Conservation (phyloP, 176 grass and related monocot genomes). For the Hordeum vulgare region DNA sequence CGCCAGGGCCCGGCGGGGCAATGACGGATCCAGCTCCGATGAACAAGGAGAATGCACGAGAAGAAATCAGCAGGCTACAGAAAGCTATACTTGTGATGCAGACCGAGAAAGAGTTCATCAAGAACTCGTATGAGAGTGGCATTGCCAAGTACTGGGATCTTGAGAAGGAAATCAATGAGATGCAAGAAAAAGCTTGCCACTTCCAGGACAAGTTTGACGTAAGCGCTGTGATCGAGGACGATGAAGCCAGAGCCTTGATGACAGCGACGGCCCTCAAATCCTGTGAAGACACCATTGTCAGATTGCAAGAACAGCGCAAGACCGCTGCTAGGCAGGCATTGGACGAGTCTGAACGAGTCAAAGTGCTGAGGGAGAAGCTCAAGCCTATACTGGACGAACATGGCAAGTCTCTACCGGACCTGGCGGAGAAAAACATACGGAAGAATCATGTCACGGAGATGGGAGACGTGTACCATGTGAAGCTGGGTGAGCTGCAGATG, state of each 20-base stretch:
- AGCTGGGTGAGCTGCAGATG: slow-evolving; percentile 43
- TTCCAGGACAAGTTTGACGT: slow-evolving; percentile 62
- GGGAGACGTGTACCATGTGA: slow-evolving; percentile 34
- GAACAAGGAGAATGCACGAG: slow-evolving; percentile 38
- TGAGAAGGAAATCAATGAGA: slow-evolving; percentile 63
- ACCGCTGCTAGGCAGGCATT: slow-evolving; percentile 18
- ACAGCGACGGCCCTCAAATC: slow-evolving; percentile 60
- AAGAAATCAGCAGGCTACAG: slow-evolving; percentile 61
- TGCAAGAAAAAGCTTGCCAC: slow-evolving; percentile 45
- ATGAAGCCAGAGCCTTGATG: slow-evolving; percentile 66
- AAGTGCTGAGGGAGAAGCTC: slow-evolving; percentile 38
- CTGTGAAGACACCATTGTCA: slow-evolving; percentile 54
- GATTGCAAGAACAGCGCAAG: slow-evolving; percentile 50
- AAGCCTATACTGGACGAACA: slow-evolving; percentile 36
- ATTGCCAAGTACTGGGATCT: slow-evolving; percentile 79
- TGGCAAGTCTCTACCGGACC: slow-evolving; percentile 31
- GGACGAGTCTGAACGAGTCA: slow-evolving; percentile 41
- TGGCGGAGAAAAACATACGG: not conserved
- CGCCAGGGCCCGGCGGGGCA: not conserved
- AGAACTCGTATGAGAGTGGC: slow-evolving; percentile 55
- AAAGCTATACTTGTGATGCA: slow-evolving; percentile 60
- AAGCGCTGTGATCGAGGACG: slow-evolving; percentile 51
- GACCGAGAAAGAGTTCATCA: slow-evolving; percentile 80
- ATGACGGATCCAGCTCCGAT: slow-evolving; percentile 17
- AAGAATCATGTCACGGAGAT: slow-evolving; percentile 20